Percentiles rank a stretch among this genome's conserved stretches.
Conservation (phyloP, 1,284 basidiomycete genomes). For the Ceratorhiza oryzae-sativae region DNA sequence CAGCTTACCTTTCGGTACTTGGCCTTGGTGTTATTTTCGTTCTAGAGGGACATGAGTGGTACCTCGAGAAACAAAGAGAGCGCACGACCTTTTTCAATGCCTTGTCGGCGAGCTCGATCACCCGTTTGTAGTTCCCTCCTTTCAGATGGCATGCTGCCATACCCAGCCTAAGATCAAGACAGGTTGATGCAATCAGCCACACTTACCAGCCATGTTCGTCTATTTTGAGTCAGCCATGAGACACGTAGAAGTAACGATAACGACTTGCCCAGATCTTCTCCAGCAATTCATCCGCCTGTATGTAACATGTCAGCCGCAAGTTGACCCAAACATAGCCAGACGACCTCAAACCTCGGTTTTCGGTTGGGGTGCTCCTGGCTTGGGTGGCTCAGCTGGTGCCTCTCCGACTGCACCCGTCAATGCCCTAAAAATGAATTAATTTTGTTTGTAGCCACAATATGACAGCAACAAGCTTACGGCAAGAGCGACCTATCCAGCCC, state of each 20-base stretch:
- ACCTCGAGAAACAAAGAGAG: not conserved
- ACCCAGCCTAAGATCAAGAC: not conserved
- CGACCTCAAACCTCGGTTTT: conserved; percentile 51
- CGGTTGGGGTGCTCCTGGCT: conserved; percentile 43
- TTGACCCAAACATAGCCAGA: not conserved
- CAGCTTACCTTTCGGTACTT: conserved; percentile 65
- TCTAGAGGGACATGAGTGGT: conserved; percentile 50
- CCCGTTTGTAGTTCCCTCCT: conserved; percentile 75
- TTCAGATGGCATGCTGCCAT: conserved; percentile 69
- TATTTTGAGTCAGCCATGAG: conserved; percentile 51
- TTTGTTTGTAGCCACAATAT: conserved; percentile 3
- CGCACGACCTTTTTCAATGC: conserved; percentile 50
- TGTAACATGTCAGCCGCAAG: not conserved
- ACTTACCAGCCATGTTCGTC: conserved; percentile 70
- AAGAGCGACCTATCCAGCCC: conserved; percentile 72
- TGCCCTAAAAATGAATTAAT: conserved; percentile 30
- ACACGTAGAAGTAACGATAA: not conserved
- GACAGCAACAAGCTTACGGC: not conserved
- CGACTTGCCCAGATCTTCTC: conserved; percentile 63
- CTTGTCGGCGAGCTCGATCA: conserved; percentile 76
- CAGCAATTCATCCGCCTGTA: conserved; percentile 70
- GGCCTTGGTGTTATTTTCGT: conserved; percentile 76
- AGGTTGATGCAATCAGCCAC: not conserved
- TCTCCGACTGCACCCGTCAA: not conserved
- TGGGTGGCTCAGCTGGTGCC: conserved; percentile 15